These are phyloP conservation scores for Mycena vulgaris DNA, from an alignment of 768 basidiomycete genomes.

Conservation along the genomic window DNA sequence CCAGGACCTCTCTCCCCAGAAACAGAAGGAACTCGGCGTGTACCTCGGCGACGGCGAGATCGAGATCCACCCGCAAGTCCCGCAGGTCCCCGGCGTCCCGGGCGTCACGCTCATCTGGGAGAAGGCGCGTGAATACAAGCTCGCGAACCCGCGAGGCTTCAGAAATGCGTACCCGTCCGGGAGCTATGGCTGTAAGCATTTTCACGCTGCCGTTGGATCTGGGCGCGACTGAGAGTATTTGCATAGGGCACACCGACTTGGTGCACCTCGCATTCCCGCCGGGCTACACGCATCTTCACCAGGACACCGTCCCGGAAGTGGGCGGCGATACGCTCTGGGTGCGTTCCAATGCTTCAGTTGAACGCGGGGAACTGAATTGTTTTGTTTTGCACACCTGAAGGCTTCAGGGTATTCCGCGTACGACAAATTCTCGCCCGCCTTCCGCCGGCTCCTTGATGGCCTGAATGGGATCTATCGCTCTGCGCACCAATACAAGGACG, in stretches of 20 bases:
- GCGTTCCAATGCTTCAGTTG: not conserved
- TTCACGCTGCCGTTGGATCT: not conserved
- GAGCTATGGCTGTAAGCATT: constrained; percentile 34
- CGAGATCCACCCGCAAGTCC: constrained; percentile 41
- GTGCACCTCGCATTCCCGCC: constrained; percentile 40
- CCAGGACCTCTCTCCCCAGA: constrained; percentile 39
- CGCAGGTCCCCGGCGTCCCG: constrained; percentile 37
- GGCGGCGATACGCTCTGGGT: constrained; percentile 43
- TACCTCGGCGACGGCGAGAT: constrained; percentile 41
- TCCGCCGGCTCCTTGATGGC: constrained; percentile 52
- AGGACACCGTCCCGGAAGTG: constrained; percentile 39
- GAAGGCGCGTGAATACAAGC: constrained; percentile 11
- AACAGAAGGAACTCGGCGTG: constrained; percentile 36
- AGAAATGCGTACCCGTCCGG: constrained; percentile 36
- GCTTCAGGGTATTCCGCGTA: constrained; percentile 55
- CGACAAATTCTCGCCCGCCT: constrained; percentile 56
- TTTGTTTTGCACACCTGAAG: constrained; percentile 9
- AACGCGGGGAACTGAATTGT: not conserved
- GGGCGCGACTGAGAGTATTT: not conserved
- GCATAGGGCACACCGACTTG: constrained; percentile 39
- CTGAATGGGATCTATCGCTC: constrained; percentile 45
- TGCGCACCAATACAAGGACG: constrained; percentile 37
- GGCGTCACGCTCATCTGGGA: constrained; percentile 41
- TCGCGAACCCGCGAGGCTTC: constrained; percentile 15
- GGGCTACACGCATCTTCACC: constrained; percentile 42